Base-by-base conservation (phyloP, 805 yeast species). In the Yarrowia divulgata region DNA sequence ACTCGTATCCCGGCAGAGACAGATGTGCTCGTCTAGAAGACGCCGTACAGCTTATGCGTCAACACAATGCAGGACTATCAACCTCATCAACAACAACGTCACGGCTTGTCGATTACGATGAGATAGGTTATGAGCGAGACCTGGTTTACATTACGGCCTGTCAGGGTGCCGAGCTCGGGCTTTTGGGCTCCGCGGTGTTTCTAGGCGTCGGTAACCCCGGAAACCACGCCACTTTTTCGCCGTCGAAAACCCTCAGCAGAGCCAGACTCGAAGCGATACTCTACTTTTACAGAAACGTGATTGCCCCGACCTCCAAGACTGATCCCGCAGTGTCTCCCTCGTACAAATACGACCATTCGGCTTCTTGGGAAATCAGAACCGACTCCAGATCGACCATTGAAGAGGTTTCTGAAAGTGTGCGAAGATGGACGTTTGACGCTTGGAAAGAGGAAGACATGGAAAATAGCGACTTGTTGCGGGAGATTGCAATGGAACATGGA, bases 1-100 rank as follows among this genome's bases (percentile, higher is more conserved):
- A 54, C 45, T 54, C 60, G 45, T 14, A 19, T 7, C 60, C 60
- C 2, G 60, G 60, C 4, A 16, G 60, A 18, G 60, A 54, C 45
- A 18, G 60, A 10, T 54, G 60, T 54, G 60, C 60, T 0, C 19
- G 60, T 5, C 45, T 39, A n/a, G 60, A 54, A 8, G 60, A 39
- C 3, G 60, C 45, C 5, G 34, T 37, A 10, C 34, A 39, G 35
- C 60, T 54, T 5, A 37, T 54, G 60, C 12, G 34, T 10, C 55
- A 49, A 9, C 29, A 50, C 23, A 35, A 35, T n/a, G 6, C 13
- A 4, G 19, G 14, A n/a, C n/a, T n/a, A n/a, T 1, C 5, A 16
- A 23, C 29, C 29, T 4, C n/a, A n/a, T n/a, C n/a, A n/a, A 23
- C 29, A 23, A 23, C 29, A 3, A 16, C 14, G 6, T 16, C 54